Base-by-base conservation (phyloP, 1,284 basidiomycete genomes). In the Ceratobasidium theobromae region DNA sequence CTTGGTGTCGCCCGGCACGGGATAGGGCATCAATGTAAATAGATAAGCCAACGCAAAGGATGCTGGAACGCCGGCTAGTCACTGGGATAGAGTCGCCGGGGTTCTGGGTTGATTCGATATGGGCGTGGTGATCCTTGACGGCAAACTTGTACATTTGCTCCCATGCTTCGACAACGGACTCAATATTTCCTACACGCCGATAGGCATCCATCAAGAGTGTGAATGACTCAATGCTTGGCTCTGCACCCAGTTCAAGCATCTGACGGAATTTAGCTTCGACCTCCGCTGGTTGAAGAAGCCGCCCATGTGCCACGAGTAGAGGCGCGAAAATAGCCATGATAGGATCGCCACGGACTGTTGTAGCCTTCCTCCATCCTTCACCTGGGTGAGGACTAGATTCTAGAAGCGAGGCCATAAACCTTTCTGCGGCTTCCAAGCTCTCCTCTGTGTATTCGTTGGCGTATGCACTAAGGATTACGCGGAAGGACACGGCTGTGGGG, bases 21-120 rank as follows among this genome's bases (percentile, higher is more conserved):
- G 91, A 91, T 40, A 95, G 77, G 2, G 85, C 82, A 71, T 93
- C 87, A 69, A 98, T 85, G 74, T 89, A 89, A 71, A 95, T 89
- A 11, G 93, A 94, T 6, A 98, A 77, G 0, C 95, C 91, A 52
- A 89, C 76, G 70, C 86, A 90, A 52, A 97, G 80, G 14, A 87
- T 74, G 71, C 86, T 86, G 40, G 81, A 75, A 14, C 57, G 45
- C 14, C 53, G 55, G 14, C 35, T 51, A n/a, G 53, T 66, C n/a
- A 28, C 38, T 67, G 72, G 9, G 70, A 65, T 33, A 66, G 51
- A 14, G 16, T 30, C 52, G 1, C 52, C 52, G n/a, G 52, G 38
- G n/a, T 65, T 65, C 52, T 65, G 64, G 51, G 40, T 45, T 18
- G 52, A 52, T 28, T 65, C 64, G 30, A 65, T 65, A 33, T 65